Conservation (phyloP, 192 early-diverging fungal species). For the Linnemannia schmuckeri region DNA sequence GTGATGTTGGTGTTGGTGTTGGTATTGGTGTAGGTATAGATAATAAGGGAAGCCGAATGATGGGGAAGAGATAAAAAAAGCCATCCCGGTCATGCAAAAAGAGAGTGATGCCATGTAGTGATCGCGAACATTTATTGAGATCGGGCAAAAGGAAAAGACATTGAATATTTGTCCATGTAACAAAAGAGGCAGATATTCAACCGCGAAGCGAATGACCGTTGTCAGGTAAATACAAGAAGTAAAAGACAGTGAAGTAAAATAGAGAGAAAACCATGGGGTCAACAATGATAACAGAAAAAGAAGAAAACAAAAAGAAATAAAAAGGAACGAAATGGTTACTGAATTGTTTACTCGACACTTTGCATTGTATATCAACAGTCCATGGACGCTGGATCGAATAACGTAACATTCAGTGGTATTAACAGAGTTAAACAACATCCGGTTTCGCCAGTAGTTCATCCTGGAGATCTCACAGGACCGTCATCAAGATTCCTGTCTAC, state of each 20-base stretch:
- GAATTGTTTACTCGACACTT: slow-evolving; percentile 16
- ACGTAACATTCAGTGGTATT: background rate
- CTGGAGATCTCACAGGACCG: background rate
- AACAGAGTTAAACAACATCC: background rate
- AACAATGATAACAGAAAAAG: background rate
- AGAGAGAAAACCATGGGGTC: slow-evolving; percentile 8
- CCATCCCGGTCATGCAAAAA: background rate
- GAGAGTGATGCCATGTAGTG: background rate
- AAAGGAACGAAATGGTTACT: slow-evolving; percentile 17
- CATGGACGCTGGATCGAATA: background rate
- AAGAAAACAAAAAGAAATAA: slow-evolving; percentile 19
- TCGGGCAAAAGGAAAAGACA: slow-evolving; percentile 2
- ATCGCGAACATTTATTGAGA: slow-evolving; percentile 11
- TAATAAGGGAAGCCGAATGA: slow-evolving; percentile 2
- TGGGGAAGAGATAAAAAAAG: background rate
- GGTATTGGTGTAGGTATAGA: slow-evolving; percentile 2
- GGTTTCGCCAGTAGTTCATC: background rate
- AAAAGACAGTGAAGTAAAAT: background rate
- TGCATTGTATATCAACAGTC: background rate
- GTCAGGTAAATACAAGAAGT: background rate
- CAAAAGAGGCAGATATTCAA: slow-evolving; percentile 3
- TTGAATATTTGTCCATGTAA: background rate
- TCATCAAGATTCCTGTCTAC: background rate
- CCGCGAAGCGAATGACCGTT: background rate
- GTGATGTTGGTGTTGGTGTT: background rate